These are phyloP conservation scores for Trichoderma citrinoviride DNA, from an alignment of 2,329 filamentous ascomycete genomes.

Conservation along the genomic window DNA sequence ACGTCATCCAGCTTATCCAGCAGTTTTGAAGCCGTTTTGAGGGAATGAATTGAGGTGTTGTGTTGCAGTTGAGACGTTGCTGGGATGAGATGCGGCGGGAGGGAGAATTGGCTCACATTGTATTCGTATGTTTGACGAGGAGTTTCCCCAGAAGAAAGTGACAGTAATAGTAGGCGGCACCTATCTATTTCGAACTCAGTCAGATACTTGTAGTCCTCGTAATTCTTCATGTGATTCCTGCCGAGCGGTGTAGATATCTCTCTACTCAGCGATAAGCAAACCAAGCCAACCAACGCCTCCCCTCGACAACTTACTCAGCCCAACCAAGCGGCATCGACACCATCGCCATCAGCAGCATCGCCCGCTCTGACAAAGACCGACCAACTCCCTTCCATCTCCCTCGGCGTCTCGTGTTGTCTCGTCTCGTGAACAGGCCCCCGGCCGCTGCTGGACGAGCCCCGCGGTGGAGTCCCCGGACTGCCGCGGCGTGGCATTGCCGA, in stretches of 20 bases:
- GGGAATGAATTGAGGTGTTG: not conserved
- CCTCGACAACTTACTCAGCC: not conserved
- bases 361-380: not conserved
- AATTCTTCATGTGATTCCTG: not conserved
- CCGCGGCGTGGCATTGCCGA: constrained; percentile 17
- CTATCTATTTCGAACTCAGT: too few species aligned
- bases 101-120: not conserved
- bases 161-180: not conserved
- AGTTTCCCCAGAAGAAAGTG: too few species aligned
- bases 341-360: not conserved
- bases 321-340: not conserved
- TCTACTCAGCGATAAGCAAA: not conserved
- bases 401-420: not conserved
- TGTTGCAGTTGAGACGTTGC: not conserved
- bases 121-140: too few species aligned
- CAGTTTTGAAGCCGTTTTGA: not conserved
- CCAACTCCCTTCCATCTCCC: not conserved
- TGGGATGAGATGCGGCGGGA: not conserved
- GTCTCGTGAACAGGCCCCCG: not conserved
- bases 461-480: constrained; percentile 18
- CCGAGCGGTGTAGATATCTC: not conserved
- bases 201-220: not conserved
- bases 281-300: not conserved
- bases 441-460: constrained; percentile 11
- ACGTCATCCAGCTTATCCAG: constrained; percentile 5